phyloP scores from a whole-genome alignment of 768 basidiomycete genomes.

The Tephrocybe sp. region DNA sequence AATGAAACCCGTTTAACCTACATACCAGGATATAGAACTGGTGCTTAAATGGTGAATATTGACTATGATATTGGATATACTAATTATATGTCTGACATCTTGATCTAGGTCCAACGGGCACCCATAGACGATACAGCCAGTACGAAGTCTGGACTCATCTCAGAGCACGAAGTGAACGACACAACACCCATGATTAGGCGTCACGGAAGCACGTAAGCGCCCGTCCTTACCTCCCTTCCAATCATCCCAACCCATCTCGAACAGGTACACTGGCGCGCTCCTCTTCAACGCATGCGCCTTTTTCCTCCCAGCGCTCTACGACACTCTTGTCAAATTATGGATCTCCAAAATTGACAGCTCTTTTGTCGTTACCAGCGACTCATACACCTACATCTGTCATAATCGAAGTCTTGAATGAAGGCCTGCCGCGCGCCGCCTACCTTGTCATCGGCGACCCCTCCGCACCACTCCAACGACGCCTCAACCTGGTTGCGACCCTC shows the following conservation, averaged over 20 bases:
- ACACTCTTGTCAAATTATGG: too few species aligned
- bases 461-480: background rate
- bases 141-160: background rate
- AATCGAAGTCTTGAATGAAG: too few species aligned
- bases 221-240: background rate
- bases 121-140: constrained; percentile 3
- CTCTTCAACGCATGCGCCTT: constrained; percentile 1
- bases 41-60: too few species aligned
- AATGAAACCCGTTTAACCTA: too few species aligned
- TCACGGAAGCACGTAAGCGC: background rate
- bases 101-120: background rate
- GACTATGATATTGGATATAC: too few species aligned
- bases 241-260: background rate
- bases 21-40: too few species aligned
- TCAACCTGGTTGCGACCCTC: background rate
- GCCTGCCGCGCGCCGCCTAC: background rate
- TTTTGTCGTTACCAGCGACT: too few species aligned
- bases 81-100: too few species aligned
- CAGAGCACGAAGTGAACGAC: background rate
- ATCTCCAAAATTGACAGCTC: too few species aligned
- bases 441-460: background rate
- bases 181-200: background rate
- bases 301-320: constrained; percentile 1
- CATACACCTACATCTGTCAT: too few species aligned
- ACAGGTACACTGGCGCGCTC: background rate